Evolutionary conservation across 108 stramenopile species (phyloP).

Genomic region (Licmophora abbreviata): DNA sequence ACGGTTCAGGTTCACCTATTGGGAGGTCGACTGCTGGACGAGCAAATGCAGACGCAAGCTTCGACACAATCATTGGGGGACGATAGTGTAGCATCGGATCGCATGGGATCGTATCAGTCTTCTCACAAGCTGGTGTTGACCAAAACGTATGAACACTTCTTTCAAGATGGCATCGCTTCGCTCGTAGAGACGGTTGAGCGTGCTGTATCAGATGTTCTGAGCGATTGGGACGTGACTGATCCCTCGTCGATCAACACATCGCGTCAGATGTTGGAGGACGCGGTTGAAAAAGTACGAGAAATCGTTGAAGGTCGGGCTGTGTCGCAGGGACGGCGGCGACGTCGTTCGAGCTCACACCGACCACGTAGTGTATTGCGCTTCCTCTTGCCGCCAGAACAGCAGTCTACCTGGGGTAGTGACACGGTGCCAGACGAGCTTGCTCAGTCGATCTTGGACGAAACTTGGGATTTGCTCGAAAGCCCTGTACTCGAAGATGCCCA

Average conservation of each 20-base stretch:
- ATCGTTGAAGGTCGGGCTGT: slow-evolving; percentile 16
- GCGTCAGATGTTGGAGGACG: slow-evolving; percentile 9
- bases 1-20: slow-evolving; percentile 38
- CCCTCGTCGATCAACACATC: slow-evolving; percentile 11
- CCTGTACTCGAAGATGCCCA: slow-evolving; percentile 32
- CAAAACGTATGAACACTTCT: slow-evolving; percentile 34
- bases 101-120: slow-evolving; percentile 16
- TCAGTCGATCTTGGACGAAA: slow-evolving; percentile 35
- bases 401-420: background rate
- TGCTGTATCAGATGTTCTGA: slow-evolving; percentile 10
- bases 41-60: slow-evolving; percentile 2
- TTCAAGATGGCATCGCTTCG: slow-evolving; percentile 22
- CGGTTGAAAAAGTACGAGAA: slow-evolving; percentile 14
- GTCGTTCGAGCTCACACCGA: background rate
- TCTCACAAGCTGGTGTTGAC: slow-evolving; percentile 34
- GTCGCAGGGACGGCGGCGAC: no score
- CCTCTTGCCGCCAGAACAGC: slow-evolving; percentile 20
- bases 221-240: slow-evolving; percentile 26
- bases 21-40: slow-evolving; percentile 22
- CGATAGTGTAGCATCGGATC: background rate
- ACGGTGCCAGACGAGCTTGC: slow-evolving; percentile 22
- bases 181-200: slow-evolving; percentile 17
- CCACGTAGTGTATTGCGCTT: slow-evolving; percentile 12
- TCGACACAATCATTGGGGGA: background rate
- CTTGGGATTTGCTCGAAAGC: slow-evolving; percentile 38